These are phyloP conservation scores for Thelephora ganbajun DNA, from an alignment of 768 basidiomycete species.

Conservation along the genomic window DNA sequence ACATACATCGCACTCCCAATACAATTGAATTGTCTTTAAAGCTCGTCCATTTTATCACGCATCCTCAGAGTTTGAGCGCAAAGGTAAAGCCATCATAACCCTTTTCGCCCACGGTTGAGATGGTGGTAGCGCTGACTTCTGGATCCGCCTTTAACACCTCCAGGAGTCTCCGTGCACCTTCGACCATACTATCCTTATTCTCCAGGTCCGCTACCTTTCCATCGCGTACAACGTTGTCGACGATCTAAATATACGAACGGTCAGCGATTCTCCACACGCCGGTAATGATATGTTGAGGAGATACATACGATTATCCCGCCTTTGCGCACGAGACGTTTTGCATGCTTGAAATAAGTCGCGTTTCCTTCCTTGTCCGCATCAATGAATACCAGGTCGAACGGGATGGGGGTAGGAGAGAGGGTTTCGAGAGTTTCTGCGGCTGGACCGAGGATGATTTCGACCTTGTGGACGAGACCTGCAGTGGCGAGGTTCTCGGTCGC, in stretches of 20 bases:
- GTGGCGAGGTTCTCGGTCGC: slow-evolving; percentile 41
- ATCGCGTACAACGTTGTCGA: slow-evolving; percentile 46
- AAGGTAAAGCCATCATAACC: slow-evolving; percentile 20
- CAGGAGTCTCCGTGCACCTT: slow-evolving; percentile 36
- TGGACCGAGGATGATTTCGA: slow-evolving; percentile 35
- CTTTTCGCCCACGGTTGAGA: slow-evolving; percentile 22
- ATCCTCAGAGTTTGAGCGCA: slow-evolving; percentile 7
- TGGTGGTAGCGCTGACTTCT: slow-evolving; percentile 23
- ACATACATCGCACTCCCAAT: too few relatives aligned
- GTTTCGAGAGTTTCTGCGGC: slow-evolving; percentile 35
- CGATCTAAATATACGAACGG: slow-evolving; percentile 23
- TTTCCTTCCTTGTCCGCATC: slow-evolving; percentile 57
- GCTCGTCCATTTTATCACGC: background rate
- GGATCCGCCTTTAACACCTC: slow-evolving; percentile 31
- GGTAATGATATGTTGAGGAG: background rate
- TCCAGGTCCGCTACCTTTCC: slow-evolving; percentile 32
- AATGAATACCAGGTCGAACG: slow-evolving; percentile 54
- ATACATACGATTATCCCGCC: slow-evolving; percentile 47
- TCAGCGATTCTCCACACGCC: background rate
- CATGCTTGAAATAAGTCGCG: slow-evolving; percentile 40
- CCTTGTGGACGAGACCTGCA: slow-evolving; percentile 36
- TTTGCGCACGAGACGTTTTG: slow-evolving; percentile 41
- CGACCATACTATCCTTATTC: slow-evolving; percentile 11
- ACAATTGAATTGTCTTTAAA: too few relatives aligned
- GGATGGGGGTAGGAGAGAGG: slow-evolving; percentile 24